A percentile compares a stretch with the other conserved stretches of the same genome.
Evolutionary conservation across 208 protist species (phyloP).

Genomic region (Trypanosomatidae sp.): DNA sequence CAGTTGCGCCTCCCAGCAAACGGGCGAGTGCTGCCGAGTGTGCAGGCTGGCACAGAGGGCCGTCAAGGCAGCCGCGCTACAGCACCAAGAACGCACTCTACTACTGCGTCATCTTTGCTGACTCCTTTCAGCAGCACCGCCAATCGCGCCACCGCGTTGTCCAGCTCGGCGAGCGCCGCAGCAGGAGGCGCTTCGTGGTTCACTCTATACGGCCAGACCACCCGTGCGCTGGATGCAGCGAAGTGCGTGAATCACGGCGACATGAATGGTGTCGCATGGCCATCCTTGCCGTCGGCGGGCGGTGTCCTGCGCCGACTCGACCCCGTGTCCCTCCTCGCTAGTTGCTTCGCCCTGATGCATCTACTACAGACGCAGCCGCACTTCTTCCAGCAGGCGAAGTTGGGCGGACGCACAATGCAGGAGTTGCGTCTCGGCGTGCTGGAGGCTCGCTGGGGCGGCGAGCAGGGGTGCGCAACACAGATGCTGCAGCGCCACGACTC

Average conservation of each 20-base stretch:
- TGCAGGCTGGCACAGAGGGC: background rate
- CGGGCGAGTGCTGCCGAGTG: conserved; percentile 1
- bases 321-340: conserved; percentile 15
- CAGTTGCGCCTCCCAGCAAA: conserved; percentile 9
- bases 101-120: background rate
- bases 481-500: conserved; percentile 14
- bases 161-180: conserved; percentile 8
- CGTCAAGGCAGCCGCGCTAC: background rate
- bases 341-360: conserved; percentile 21
- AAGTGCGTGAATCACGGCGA: background rate
- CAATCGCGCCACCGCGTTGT: background rate
- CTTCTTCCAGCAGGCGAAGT: conserved; percentile 15
- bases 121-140: background rate
- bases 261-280: background rate
- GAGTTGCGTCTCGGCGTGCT: conserved; percentile 18
- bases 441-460: conserved; percentile 1
- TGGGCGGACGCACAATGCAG: conserved; percentile 15
- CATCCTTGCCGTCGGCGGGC: background rate
- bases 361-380: conserved; percentile 18
- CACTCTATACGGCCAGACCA: conserved; percentile 4
- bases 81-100: background rate
- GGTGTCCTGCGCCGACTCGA: conserved; percentile 6
- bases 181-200: conserved; percentile 15
- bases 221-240: background rate
- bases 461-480: conserved; percentile 7